Percentiles rank a stretch among this genome's conserved stretches.
Evolutionary conservation across 768 basidiomycete species (phyloP).

Genomic region (Termitomyces sp.): DNA sequence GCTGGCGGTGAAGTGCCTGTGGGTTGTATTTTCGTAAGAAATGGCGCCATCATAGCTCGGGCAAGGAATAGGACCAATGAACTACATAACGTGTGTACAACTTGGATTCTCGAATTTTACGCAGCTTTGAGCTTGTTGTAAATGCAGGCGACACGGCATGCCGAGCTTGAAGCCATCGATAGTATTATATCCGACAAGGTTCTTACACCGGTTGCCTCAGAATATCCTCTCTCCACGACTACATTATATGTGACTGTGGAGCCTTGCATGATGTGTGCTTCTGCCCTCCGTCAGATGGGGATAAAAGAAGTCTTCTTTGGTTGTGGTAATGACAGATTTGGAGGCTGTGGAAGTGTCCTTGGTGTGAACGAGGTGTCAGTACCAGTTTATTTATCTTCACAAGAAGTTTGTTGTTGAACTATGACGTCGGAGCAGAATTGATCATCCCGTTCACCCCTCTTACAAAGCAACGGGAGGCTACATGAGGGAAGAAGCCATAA

Average conservation of each 20-base stretch:
- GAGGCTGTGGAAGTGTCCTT: constrained; percentile 95
- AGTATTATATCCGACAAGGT: constrained; percentile 64
- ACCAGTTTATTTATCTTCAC: background rate
- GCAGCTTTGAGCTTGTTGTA: background rate
- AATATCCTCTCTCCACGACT: constrained; percentile 71
- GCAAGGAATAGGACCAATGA: no score
- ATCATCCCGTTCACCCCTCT: constrained; percentile 69
- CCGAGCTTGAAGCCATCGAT: constrained; percentile 96
- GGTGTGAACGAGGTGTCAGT: constrained; percentile 76
- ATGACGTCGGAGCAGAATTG: constrained; percentile 39
- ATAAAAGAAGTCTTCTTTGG: constrained; percentile 91
- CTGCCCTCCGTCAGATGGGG: constrained; percentile 89
- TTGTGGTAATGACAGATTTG: constrained; percentile 91
- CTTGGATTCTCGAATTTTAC: background rate
- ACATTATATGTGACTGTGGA: constrained; percentile 97
- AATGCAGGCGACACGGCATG: constrained; percentile 90
- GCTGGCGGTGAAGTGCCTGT: no score
- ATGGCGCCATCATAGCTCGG: constrained; percentile 77
- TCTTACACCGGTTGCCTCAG: no score
- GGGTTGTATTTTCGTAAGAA: constrained; percentile 92
- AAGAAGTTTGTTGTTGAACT: background rate
- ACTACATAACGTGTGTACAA: constrained; percentile 70
- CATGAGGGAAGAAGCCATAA: constrained; percentile 81
- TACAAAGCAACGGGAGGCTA: constrained; percentile 78
- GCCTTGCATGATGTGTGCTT: constrained; percentile 99